Base-by-base conservation (phyloP, 1,284 basidiomycete species). In the Gomphus bonarii region DNA sequence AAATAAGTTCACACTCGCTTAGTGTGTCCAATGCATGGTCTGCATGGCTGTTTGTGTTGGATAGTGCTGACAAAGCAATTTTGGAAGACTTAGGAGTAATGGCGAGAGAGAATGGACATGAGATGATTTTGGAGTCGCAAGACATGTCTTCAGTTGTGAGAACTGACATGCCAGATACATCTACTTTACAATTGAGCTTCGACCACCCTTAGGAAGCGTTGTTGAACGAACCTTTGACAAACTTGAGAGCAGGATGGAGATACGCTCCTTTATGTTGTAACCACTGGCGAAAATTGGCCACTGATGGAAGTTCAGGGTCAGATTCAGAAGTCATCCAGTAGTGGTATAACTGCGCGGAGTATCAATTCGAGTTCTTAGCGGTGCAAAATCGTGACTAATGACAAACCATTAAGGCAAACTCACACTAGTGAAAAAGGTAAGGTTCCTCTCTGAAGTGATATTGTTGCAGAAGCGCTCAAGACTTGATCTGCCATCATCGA, bases 81-180 rank as follows among this genome's bases (percentile, higher is more conserved):
- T 69, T 66, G 0, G 82, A 75, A 0, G 75, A 52, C 12, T 75
- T 68, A 1, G 81, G 76, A 0, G 89, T 91, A 58, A 95, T 78
- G 25, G 83, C 80, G 28, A 91, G 73, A 0, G 75, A 70, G 64
- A 91, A 87, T 0, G 92, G 91, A 64, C 87, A 88, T 0, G 84
- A 81, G 18, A 88, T 81, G 53, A 91, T 73, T 6, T 72, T 74
- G 3, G 75, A 72, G 58, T 88, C 81, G 0, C 71, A 62, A 7
- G 70, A 67, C 35, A 92, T 67, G 1, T 73, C 66, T 8, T 71
- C 63, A 0, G 67, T 67, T 0, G 90, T 78, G 57, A 81, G 68
- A 43, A 88, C 73, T 2, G 76, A 75, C 57, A 79, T 73, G 36
- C 91, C 89, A 61, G 72, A 78, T 0, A 60, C 50, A 58, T 55